These are phyloP conservation scores for Orbilia brochopaga DNA, from an alignment of 2,329 filamentous ascomycete species.

Conservation along the genomic window DNA sequence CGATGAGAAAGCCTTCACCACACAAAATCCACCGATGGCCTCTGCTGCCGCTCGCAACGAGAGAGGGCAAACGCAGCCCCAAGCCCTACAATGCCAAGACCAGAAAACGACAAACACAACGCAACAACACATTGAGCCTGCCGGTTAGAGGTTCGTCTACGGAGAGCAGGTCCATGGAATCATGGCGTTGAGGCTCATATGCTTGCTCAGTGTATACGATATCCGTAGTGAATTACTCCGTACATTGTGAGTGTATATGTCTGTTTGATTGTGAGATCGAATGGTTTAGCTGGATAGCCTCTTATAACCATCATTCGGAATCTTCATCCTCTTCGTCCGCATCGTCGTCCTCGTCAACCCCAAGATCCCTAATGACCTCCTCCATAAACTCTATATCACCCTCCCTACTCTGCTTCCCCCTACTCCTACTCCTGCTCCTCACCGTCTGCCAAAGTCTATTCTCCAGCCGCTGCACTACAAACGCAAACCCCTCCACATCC, in stretches of 20 bases:
- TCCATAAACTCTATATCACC: constrained; percentile 13
- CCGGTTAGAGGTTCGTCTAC: background rate
- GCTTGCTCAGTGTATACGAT: background rate
- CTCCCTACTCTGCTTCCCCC: constrained; percentile 7
- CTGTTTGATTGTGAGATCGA: too few relatives aligned
- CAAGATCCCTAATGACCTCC: background rate
- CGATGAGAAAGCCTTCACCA: constrained; percentile 42
- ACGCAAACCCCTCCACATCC: constrained; percentile 25
- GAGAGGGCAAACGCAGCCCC: constrained; percentile 46
- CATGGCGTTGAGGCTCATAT: too few relatives aligned
- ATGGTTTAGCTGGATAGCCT: background rate
- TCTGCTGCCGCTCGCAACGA: constrained; percentile 33
- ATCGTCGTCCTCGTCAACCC: background rate
- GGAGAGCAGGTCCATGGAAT: too few relatives aligned
- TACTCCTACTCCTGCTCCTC: constrained; percentile 13
- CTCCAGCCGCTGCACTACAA: constrained; percentile 38
- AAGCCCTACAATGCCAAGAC: constrained; percentile 41
- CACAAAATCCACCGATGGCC: constrained; percentile 42
- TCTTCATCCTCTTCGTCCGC: constrained; percentile 5
- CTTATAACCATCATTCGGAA: background rate
- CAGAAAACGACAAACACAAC: constrained; percentile 27
- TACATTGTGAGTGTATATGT: too few relatives aligned
- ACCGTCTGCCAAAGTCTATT: constrained; percentile 21
- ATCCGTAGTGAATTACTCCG: too few relatives aligned
- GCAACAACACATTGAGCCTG: constrained; percentile 24